Conservation (phyloP, 352 stramenopile species). For the Pythium aphanidermatum region DNA sequence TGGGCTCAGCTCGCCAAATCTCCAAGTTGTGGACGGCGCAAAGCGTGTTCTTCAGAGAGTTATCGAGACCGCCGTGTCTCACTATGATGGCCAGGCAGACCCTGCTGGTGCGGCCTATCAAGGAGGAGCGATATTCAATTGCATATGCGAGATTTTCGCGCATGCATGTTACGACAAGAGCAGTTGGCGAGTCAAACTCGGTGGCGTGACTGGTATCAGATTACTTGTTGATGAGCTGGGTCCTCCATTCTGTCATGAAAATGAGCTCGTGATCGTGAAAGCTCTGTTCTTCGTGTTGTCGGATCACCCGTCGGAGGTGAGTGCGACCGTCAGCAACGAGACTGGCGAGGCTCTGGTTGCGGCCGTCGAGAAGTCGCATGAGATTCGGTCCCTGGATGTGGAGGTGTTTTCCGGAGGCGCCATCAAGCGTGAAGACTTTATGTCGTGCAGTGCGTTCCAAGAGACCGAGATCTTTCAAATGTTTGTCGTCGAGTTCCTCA, state of each 20-base stretch:
- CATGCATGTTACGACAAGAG: conserved; percentile 85
- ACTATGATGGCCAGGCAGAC: conserved; percentile 12
- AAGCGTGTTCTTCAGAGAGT: conserved; percentile 47
- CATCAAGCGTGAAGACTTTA: conserved; percentile 52
- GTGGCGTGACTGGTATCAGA: conserved; percentile 60
- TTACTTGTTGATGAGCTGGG: conserved; percentile 61
- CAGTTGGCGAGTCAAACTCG: conserved; percentile 80
- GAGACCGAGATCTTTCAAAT: conserved; percentile 85
- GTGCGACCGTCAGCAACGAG: conserved; percentile 62
- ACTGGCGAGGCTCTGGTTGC: conserved; percentile 56
- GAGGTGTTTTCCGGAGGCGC: conserved; percentile 25
- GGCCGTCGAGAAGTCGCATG: conserved; percentile 54
- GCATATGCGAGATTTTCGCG: conserved; percentile 71
- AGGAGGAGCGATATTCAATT: conserved; percentile 67
- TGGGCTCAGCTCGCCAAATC: conserved; percentile 57
- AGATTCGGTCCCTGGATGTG: conserved; percentile 31
- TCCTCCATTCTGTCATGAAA: conserved; percentile 80
- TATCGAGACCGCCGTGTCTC: conserved; percentile 34
- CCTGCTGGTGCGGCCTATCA: conserved; percentile 30
- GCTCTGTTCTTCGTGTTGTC: conserved; percentile 85
- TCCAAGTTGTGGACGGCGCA: conserved; percentile 46
- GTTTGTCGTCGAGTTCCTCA: conserved; percentile 85
- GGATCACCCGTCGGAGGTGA: conserved; percentile 82
- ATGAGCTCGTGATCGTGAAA: conserved; percentile 80
- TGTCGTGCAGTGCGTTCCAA: conserved; percentile 70